Percentiles rank a stretch among this genome's conserved stretches.
phyloP scores from a whole-genome alignment of 2,329 filamentous ascomycete genomes.

The Xylaria multiplex region DNA sequence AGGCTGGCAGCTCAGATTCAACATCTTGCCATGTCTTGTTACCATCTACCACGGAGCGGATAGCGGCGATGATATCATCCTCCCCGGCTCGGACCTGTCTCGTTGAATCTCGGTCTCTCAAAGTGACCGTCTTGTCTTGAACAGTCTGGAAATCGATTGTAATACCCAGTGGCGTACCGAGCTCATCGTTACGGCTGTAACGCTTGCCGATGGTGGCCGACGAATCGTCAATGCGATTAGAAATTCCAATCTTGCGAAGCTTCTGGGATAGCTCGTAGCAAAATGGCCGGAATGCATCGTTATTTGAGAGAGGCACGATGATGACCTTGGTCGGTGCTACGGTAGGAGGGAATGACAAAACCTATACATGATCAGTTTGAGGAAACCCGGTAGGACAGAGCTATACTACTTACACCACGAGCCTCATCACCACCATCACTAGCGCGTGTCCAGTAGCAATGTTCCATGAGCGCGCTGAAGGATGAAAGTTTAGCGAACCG shows the following conservation, averaged over 20 bases:
- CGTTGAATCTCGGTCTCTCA: slow-evolving; percentile 90
- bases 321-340: slow-evolving; percentile 96
- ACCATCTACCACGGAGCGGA: slow-evolving; percentile 61
- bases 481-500: slow-evolving; percentile 18
- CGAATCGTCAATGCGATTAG: slow-evolving; percentile 88
- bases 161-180: slow-evolving; percentile 92
- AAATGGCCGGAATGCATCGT: slow-evolving; percentile 82
- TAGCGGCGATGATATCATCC: slow-evolving; percentile 80
- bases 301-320: slow-evolving; percentile 86
- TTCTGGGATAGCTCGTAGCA: slow-evolving; percentile 77
- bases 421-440: slow-evolving; percentile 78
- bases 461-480: slow-evolving; percentile 79
- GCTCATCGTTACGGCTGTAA: slow-evolving; percentile 93
- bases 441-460: slow-evolving; percentile 88
- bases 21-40: slow-evolving; percentile 74
- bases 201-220: slow-evolving; percentile 94
- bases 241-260: slow-evolving; percentile 79
- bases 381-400: not conserved
- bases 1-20: slow-evolving; percentile 80
- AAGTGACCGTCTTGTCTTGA: slow-evolving; percentile 85
- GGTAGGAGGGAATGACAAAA: slow-evolving; percentile 76
- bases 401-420: slow-evolving; percentile 75
- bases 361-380: slow-evolving; percentile 52
- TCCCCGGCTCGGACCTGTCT: slow-evolving; percentile 88
- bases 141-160: slow-evolving; percentile 96